A percentile compares a stretch with the other conserved stretches of the same genome.
These are phyloP conservation scores for Bipolaris zeicola DNA, from an alignment of 2,329 filamentous ascomycete genomes.

Conservation along the genomic window DNA sequence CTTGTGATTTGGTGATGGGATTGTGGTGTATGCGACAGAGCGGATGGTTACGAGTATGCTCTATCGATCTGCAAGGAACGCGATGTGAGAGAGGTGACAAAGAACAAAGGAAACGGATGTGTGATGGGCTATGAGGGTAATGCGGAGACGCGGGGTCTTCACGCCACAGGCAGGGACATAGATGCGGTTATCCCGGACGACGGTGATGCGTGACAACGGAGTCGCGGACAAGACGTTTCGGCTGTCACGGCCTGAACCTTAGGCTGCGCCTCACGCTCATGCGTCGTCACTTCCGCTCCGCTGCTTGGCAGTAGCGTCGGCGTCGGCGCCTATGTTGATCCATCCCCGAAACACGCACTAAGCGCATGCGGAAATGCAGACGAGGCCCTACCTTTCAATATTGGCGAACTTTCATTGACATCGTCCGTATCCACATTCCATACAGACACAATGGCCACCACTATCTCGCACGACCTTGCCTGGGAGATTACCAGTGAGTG, in stretches of 20 bases:
- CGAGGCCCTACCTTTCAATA: conserved; percentile 34
- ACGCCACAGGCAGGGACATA: conserved; percentile 6
- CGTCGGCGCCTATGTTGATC: conserved; percentile 27
- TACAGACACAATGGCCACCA: conserved; percentile 55
- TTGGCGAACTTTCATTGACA: conserved; percentile 29
- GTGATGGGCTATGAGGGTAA: conserved; percentile 7
- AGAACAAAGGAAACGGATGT: conserved; percentile 19
- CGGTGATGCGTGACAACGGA: conserved; percentile 11
- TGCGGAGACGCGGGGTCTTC: conserved; percentile 10
- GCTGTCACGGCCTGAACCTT: conserved; percentile 16
- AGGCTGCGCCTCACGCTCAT: conserved; percentile 15
- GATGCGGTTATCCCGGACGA: conserved; percentile 5
- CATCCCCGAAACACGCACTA: conserved; percentile 30
- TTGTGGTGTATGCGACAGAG: conserved; percentile 12
- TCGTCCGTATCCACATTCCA: conserved; percentile 35
- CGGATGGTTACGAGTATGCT: conserved; percentile 27
- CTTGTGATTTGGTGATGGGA: conserved; percentile 4
- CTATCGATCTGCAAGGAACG: conserved; percentile 10
- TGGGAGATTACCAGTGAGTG: conserved; percentile 95
- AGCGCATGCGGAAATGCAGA: conserved; percentile 32
- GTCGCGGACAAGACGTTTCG: conserved; percentile 20
- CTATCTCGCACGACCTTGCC: conserved; percentile 86
- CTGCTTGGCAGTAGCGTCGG: conserved; percentile 6
- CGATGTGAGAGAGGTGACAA: conserved; percentile 7
- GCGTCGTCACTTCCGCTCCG: conserved; percentile 23